These are phyloP conservation scores for Suillus clintonianus DNA, from an alignment of 768 basidiomycete genomes.

Conservation along the genomic window DNA sequence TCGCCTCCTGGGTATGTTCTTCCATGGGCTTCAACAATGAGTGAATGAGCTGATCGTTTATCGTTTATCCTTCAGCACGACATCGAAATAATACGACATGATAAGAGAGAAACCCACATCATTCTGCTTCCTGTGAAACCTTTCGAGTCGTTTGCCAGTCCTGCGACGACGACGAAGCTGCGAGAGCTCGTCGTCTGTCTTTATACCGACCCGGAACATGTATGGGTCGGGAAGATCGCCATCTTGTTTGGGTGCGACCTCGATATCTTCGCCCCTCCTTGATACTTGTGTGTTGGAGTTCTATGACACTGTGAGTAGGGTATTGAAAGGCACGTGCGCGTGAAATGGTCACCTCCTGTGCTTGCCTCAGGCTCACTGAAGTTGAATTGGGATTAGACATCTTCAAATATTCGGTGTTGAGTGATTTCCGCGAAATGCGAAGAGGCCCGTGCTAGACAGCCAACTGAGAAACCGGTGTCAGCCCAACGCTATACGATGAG, in stretches of 20 bases:
- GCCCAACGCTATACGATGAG: neutral
- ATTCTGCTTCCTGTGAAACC: constrained; percentile 74
- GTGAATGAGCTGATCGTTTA: constrained; percentile 84
- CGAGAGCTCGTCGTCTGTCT: constrained; percentile 63
- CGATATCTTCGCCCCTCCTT: neutral
- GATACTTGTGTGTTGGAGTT: neutral
- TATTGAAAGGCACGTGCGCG: neutral
- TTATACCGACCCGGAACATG: constrained; percentile 59
- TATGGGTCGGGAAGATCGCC: constrained; percentile 60
- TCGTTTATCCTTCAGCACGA: neutral
- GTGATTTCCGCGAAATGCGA: neutral
- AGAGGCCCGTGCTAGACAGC: neutral
- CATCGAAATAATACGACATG: constrained; percentile 1
- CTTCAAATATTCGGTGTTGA: neutral
- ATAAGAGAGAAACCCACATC: constrained; percentile 43
- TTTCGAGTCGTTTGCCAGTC: constrained; percentile 62
- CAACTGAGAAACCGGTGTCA: neutral
- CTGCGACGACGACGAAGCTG: constrained; percentile 57
- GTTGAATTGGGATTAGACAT: constrained; percentile 2
- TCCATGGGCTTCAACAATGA: constrained; percentile 91
- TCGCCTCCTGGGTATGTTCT: constrained; percentile 82
- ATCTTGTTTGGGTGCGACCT: neutral
- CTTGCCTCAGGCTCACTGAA: constrained; percentile 2
- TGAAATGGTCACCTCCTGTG: constrained; percentile 11
- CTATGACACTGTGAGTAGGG: constrained; percentile 1